Conservation (phyloP, 176 grass and related monocot species). For the Cymbopogon citratus region DNA sequence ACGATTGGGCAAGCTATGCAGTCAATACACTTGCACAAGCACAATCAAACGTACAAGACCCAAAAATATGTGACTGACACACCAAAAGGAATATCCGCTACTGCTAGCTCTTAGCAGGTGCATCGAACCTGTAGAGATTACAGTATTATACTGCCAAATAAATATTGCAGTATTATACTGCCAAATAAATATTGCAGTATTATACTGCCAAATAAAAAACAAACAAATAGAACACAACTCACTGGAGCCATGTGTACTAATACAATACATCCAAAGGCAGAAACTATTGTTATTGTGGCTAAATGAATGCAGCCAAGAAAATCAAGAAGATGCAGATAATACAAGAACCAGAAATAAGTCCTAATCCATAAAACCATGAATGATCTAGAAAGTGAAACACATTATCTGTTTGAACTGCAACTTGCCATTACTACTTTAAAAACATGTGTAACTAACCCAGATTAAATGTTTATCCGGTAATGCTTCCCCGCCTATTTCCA, state of each 20-base stretch:
- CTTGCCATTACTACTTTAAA: too few relatives aligned
- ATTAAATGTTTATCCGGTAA: too few relatives aligned
- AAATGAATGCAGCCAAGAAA: background rate
- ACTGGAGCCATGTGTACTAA: background rate
- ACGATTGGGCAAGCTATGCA: background rate
- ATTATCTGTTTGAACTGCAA: too few relatives aligned
- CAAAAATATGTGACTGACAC: background rate
- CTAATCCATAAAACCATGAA: background rate
- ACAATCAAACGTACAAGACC: background rate
- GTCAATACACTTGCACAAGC: background rate
- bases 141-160: background rate
- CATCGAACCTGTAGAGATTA: background rate
- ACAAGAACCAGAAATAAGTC: background rate
- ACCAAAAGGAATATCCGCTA: background rate
- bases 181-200: background rate
- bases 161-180: background rate
- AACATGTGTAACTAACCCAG: too few relatives aligned
- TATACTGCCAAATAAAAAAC: background rate
- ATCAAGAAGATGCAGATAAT: background rate
- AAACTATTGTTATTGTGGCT: background rate
- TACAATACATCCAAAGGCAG: background rate
- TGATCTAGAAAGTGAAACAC: background rate
- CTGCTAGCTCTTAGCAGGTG: background rate
- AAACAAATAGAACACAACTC: background rate
- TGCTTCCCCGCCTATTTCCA: background rate